These are phyloP conservation scores for Neopestalotiopsis clavispora DNA, from an alignment of 2,329 filamentous ascomycete species.

Conservation along the genomic window DNA sequence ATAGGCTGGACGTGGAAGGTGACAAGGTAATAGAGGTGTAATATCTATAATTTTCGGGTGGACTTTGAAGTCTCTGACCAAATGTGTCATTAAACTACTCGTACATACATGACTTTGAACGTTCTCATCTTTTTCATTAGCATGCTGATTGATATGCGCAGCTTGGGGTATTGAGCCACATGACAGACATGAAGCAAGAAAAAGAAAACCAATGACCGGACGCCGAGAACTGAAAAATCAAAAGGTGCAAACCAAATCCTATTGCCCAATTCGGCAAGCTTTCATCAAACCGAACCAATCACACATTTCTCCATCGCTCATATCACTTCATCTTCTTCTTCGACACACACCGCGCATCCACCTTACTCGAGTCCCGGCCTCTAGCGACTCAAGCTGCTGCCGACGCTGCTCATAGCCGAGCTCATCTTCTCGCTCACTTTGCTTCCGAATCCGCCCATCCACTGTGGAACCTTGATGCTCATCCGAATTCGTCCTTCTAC, in stretches of 20 bases:
- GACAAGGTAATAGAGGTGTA: slow-evolving; percentile 2
- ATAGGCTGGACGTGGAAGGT: not conserved
- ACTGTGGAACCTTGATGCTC: slow-evolving; percentile 57
- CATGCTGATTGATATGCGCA: not conserved
- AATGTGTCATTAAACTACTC: not conserved
- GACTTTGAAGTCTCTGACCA: not conserved
- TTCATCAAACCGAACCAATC: not conserved
- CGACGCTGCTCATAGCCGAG: slow-evolving; percentile 55
- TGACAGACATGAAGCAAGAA: not conserved
- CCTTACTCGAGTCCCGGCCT: too few species aligned
- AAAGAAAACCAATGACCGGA: not conserved
- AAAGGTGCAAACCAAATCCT: not conserved
- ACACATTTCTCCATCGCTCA: not conserved
- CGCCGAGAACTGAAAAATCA: not conserved
- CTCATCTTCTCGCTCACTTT: slow-evolving; percentile 47
- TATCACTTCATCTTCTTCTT: not conserved
- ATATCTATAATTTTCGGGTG: not conserved
- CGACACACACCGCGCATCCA: not conserved
- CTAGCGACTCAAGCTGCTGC: slow-evolving; percentile 44
- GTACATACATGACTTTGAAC: slow-evolving; percentile 16
- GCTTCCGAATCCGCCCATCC: slow-evolving; percentile 50
- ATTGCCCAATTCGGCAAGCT: slow-evolving; percentile 7
- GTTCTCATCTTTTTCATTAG: slow-evolving; percentile 3
- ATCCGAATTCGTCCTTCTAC: slow-evolving; percentile 81
- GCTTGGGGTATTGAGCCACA: not conserved